These are phyloP conservation scores for Dillenia turbinata DNA, from an alignment of 164 flowering plant genomes.

Conservation along the genomic window DNA sequence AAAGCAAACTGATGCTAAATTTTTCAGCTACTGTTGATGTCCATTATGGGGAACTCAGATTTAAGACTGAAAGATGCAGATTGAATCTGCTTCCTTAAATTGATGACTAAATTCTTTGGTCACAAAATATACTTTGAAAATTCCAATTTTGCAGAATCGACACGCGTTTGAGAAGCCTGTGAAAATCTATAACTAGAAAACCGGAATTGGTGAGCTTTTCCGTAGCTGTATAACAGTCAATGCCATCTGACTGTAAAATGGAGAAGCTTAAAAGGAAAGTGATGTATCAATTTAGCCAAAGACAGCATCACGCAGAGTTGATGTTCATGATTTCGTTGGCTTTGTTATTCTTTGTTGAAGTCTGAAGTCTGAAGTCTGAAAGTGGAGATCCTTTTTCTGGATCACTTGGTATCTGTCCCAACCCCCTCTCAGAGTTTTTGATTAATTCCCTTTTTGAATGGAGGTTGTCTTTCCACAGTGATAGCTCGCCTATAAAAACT, in stretches of 20 bases:
- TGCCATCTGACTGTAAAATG: constrained; percentile 5
- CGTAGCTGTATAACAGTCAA: constrained; percentile 1
- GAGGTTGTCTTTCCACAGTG: too few species aligned
- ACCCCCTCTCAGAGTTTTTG: too few species aligned
- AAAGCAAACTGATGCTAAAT: too few species aligned
- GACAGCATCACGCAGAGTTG: constrained; percentile 2
- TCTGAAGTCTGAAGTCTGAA: constrained; percentile 12
- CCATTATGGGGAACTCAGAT: too few species aligned
- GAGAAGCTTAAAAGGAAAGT: not conserved
- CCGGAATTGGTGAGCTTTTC: not conserved
- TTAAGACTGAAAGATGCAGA: too few species aligned
- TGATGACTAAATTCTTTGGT: too few species aligned
- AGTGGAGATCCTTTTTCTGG: constrained; percentile 6
- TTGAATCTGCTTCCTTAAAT: too few species aligned
- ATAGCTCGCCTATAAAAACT: too few species aligned
- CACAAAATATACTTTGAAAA: too few species aligned
- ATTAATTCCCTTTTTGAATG: too few species aligned
- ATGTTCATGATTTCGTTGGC: constrained; percentile 17
- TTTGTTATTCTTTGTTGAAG: constrained; percentile 15
- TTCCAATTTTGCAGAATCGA: constrained; percentile 41
- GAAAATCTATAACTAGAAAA: constrained; percentile 47
- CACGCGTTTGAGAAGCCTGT: constrained; percentile 55
- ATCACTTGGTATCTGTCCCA: too few species aligned
- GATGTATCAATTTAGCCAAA: not conserved
- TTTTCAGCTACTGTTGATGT: too few species aligned